These are phyloP conservation scores for Hygrophila difformis DNA, from an alignment of 257 asterid genomes.

Conservation along the genomic window DNA sequence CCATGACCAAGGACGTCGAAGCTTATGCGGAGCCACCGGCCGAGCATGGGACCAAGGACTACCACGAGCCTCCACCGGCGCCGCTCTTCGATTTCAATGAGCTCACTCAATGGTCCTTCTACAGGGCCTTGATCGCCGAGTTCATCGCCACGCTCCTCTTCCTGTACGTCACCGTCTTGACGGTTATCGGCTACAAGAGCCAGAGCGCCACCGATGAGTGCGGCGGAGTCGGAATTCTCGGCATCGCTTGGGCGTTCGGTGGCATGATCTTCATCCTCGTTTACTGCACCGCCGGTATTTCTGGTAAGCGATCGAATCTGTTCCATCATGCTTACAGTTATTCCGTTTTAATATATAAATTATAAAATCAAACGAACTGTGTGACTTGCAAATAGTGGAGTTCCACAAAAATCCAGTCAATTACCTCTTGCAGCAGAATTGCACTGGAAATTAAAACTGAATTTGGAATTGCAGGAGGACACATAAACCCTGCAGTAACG, in stretches of 20 bases:
- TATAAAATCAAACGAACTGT: too few relatives aligned
- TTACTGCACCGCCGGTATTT: slow-evolving; percentile 91
- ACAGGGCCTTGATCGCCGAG: slow-evolving; percentile 77
- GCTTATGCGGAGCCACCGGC: slow-evolving; percentile 15
- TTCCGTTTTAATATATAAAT: too few relatives aligned
- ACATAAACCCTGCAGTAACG: slow-evolving; percentile 75
- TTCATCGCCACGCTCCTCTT: slow-evolving; percentile 74
- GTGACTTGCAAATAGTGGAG: too few relatives aligned
- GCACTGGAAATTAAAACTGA: too few relatives aligned
- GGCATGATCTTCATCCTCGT: slow-evolving; percentile 84
- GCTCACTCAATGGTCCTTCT: slow-evolving; percentile 64
- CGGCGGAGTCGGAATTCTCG: slow-evolving; percentile 78
- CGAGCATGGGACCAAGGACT: slow-evolving; percentile 44
- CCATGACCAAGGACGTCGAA: slow-evolving; percentile 27
- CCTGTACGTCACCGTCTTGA: slow-evolving; percentile 59
- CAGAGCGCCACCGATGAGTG: slow-evolving; percentile 28
- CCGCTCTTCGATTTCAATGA: slow-evolving; percentile 57
- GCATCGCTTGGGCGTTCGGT: slow-evolving; percentile 86
- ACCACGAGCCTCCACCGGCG: slow-evolving; percentile 80
- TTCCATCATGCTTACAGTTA: too few relatives aligned
- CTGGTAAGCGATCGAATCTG: slow-evolving; percentile 39
- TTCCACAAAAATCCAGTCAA: too few relatives aligned
- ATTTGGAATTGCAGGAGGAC: slow-evolving; percentile 32
- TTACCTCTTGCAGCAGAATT: too few relatives aligned
- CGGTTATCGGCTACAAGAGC: slow-evolving; percentile 68